Percentiles rank a stretch among this genome's conserved stretches.
Conservation (phyloP, 2,329 filamentous ascomycete genomes). For the Microascus cirrosus region DNA sequence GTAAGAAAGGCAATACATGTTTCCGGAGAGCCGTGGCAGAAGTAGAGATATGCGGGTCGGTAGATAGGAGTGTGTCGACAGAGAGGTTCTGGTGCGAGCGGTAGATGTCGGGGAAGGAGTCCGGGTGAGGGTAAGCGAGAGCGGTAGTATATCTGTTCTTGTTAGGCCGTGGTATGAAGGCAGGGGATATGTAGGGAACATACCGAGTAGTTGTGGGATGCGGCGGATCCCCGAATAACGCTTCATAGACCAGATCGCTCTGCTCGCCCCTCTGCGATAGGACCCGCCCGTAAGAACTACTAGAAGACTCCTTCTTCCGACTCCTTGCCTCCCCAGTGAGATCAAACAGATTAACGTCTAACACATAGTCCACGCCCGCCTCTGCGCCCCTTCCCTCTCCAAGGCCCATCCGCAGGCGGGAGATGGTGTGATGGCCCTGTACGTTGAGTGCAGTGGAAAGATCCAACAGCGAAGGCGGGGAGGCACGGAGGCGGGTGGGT, state of each 20-base stretch:
- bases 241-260: not conserved
- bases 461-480: conserved; percentile 42
- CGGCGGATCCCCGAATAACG: not conserved
- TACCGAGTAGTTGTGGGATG: not conserved
- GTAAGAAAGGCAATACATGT: conserved; percentile 51
- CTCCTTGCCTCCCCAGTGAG: conserved; percentile 3
- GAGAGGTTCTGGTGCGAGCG: conserved; percentile 25
- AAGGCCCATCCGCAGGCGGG: conserved; percentile 59
- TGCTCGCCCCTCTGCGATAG: conserved; percentile 2
- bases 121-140: conserved; percentile 63
- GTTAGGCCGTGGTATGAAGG: not conserved
- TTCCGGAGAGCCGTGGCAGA: conserved; percentile 56
- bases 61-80: conserved; percentile 53
- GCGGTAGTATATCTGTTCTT: conserved; percentile 27
- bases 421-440: conserved; percentile 70
- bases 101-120: conserved; percentile 77
- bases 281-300: not conserved
- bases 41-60: conserved; percentile 61
- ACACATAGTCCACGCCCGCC: conserved; percentile 12
- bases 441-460: conserved; percentile 59
- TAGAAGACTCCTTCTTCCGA: not conserved
- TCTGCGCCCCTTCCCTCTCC: conserved; percentile 10
- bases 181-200: not conserved
- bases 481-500: conserved; percentile 52
- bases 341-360: conserved; percentile 11